Base-by-base conservation (phyloP, 1,284 basidiomycete genomes). In the Grifola frondosa region DNA sequence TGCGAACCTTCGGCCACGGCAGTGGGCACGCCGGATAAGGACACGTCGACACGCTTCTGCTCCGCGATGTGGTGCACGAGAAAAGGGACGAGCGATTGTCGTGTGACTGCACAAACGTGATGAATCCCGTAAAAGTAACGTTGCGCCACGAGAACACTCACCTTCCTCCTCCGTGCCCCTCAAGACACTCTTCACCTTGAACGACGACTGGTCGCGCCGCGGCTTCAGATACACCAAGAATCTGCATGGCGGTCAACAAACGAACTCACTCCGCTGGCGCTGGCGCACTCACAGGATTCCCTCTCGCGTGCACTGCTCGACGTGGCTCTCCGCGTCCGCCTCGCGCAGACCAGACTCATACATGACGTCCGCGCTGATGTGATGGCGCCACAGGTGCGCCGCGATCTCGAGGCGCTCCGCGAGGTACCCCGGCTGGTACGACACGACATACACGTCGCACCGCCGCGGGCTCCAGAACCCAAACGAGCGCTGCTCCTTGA, bases 311-410 rank as follows among this genome's bases (percentile, higher is more conserved):
- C 88, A 91, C 22, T 77, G 65, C 32, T 85, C 83, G 15, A 79
- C 63, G 52, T 84, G 73, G 43, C 75, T 80, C 62, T 86, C 84
- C 47, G 78, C 72, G 40, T 84, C 81, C 6, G 67, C 62, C 46
- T 81, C 79, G 3, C 69, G 67, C 30, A 90, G 61, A 9, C 78
- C 82, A 5, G 75, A 74, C 49, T 91, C 88, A 57, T 93, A 93
- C 81, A 92, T 91, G 48, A 94, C 67, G 64, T 94, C 91, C 0
- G 90, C 85, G 50, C 88, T 88, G 58, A 94, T 91, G 38, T 79
- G 80, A 55, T 89, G 75, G 50, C 81, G 75, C 91, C 91, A 94
- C 19, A 94, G 68, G 49, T 85, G 75, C 3, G 85, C 70, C 7
- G 82, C 85, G 12, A 92, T 75, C 57, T 93, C 88, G 16, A 93